Base-by-base conservation (phyloP, 441 rosid genomes). In the Capsella rubella region DNA sequence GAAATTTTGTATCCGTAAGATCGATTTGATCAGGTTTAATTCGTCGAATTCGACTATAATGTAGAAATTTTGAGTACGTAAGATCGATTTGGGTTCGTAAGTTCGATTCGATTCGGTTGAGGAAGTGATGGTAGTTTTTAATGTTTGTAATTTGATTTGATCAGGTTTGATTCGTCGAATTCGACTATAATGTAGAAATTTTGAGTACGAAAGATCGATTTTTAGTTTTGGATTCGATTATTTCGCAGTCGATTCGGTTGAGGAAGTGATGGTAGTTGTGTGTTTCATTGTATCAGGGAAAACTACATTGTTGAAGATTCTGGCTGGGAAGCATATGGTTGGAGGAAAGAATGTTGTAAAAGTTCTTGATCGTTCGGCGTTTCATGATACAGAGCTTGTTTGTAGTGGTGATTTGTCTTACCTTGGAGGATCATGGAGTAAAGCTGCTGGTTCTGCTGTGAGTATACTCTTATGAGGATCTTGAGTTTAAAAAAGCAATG, bases 351-450 rank as follows among this genome's bases (percentile, higher is more conserved):
- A 89, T 5, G 85, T 89, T 1, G 94, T 89, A 54, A 83, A 80
- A 39, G 91, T 89, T 29, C 72, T 85, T 49, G 79, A 71, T 56
- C 80, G 89, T 11, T 89, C 94, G 5, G 89, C 91, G 27, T 89
- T 89, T 79, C 94, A 89, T 71, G 95, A 89, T 62, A 89, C 92
- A 60, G 80, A 82, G 14, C 81, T 89, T 72, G 92, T 87, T 32
- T 89, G 95, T 55, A 64, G 84, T 5, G 95, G 95, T 65, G 92
- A 86, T 74, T 78, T 89, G 72, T 82, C 95, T 57, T 87, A 89
- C 66, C 81, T 89, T 60, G 95, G 90, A 65, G 95, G 90, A 28
- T 95, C 99, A 27, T 95, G 95, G 95, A 89, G 88, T 73, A 89
- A 87, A 86, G 83, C 81, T 8, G 78, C 85, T 78, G 90, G 95